These are phyloP conservation scores for Stagonosporopsis vannaccii DNA, from an alignment of 2,329 filamentous ascomycete species.

Conservation along the genomic window DNA sequence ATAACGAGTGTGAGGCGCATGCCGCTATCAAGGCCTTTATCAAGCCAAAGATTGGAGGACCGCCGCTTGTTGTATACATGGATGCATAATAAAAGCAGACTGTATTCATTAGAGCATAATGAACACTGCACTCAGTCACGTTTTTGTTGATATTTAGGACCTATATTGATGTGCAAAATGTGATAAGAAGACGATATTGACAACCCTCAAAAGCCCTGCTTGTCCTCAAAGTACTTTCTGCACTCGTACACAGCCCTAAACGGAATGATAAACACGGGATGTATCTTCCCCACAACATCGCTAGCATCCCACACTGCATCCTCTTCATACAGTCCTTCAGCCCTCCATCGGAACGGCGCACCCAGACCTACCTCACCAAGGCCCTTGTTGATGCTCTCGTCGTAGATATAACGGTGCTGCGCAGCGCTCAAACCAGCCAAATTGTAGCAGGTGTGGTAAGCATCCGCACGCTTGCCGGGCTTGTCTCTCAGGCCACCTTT, in stretches of 20 bases:
- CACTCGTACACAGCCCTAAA: conserved; percentile 71
- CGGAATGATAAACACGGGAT: conserved; percentile 87
- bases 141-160: neutral
- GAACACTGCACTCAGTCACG: neutral
- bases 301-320: conserved; percentile 68
- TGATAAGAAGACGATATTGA: neutral
- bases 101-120: no score
- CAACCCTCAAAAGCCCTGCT: conserved; percentile 60
- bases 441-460: conserved; percentile 93
- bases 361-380: conserved; percentile 37
- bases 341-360: conserved; percentile 55
- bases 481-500: conserved; percentile 91
- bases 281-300: conserved; percentile 74
- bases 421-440: conserved; percentile 83
- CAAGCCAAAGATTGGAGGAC: conserved; percentile 36
- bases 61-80: conserved; percentile 43
- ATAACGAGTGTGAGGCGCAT: conserved; percentile 65
- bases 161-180: neutral
- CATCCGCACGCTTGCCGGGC: conserved; percentile 84
- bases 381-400: conserved; percentile 45
- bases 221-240: conserved; percentile 69
- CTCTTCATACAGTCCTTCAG: conserved; percentile 58
- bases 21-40: conserved; percentile 54
- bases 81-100: conserved; percentile 16
- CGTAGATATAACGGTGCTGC: conserved; percentile 69